phyloP scores from a whole-genome alignment of 2,329 filamentous ascomycete species.

The Paradendryphiella salina region DNA sequence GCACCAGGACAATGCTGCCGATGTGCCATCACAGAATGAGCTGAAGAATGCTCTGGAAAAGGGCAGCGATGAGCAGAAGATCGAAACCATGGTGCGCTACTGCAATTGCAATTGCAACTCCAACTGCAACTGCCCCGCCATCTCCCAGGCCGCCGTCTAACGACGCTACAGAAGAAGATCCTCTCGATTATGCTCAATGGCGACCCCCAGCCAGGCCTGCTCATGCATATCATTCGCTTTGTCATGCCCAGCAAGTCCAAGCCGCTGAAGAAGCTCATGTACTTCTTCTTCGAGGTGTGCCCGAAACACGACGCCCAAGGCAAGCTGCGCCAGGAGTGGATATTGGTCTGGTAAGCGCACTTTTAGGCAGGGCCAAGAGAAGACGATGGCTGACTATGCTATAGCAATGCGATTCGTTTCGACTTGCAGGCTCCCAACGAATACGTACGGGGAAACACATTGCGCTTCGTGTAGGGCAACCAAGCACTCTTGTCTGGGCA shows the following conservation, averaged over 20 bases:
- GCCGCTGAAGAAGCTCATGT: conserved; percentile 93
- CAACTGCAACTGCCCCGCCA: conserved; percentile 29
- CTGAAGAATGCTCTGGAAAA: conserved; percentile 92
- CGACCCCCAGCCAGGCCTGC: conserved; percentile 88
- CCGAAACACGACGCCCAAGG: conserved; percentile 89
- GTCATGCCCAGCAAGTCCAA: conserved; percentile 99
- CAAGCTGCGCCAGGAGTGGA: conserved; percentile 99
- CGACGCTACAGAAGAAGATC: conserved; percentile 68
- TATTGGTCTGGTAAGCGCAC: conserved; percentile 82
- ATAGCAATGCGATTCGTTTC: conserved; percentile 94
- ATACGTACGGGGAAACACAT: conserved; percentile 96
- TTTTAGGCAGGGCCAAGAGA: background rate
- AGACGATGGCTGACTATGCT: conserved; percentile 26
- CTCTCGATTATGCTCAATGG: conserved; percentile 97
- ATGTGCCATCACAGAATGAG: conserved; percentile 87
- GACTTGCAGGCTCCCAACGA: conserved; percentile 97
- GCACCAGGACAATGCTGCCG: conserved; percentile 94
- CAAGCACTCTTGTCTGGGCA: background rate
- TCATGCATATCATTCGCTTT: conserved; percentile 99
- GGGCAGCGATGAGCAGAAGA: conserved; percentile 87
- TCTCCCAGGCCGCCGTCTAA: conserved; percentile 57
- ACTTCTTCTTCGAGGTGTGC: conserved; percentile 99
- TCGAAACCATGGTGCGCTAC: conserved; percentile 66
- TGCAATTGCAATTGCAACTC: conserved; percentile 24
- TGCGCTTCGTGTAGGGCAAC: conserved; percentile 72